Conservation (phyloP, 805 yeast genomes). For the Ogataea pignaliae region DNA sequence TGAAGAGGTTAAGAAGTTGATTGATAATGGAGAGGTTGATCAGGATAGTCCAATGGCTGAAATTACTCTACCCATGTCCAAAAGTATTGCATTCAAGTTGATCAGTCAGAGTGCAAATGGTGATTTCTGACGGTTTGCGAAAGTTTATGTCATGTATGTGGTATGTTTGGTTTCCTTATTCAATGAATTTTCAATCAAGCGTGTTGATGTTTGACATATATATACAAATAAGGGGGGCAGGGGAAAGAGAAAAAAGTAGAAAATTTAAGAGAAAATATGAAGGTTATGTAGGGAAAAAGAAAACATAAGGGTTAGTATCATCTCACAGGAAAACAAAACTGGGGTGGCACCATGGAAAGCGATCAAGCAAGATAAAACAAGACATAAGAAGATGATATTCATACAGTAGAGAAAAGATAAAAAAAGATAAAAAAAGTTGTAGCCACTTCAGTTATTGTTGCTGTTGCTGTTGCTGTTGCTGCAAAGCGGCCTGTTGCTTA, state of each 20-base stretch:
- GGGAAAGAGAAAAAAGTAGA: background rate
- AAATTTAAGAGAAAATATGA: too few relatives aligned
- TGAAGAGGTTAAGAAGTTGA: slow-evolving; percentile 37
- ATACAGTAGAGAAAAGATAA: too few relatives aligned
- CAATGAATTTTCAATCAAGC: too few relatives aligned
- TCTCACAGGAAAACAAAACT: too few relatives aligned
- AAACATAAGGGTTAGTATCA: background rate
- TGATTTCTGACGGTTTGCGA: background rate
- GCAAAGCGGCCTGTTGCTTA: slow-evolving; percentile 29
- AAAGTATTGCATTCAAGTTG: slow-evolving; percentile 40
- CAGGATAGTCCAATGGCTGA: slow-evolving; percentile 30
- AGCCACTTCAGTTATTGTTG: background rate
- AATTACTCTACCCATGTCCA: slow-evolving; percentile 38
- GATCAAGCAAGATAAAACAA: too few relatives aligned
- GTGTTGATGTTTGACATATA: too few relatives aligned
- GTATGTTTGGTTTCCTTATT: too few relatives aligned
- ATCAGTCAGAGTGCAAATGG: slow-evolving; percentile 33
- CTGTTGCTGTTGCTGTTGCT: slow-evolving; percentile 8
- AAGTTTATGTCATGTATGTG: too few relatives aligned
- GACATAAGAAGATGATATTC: too few relatives aligned
- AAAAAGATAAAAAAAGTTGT: too few relatives aligned
- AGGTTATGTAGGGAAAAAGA: background rate
- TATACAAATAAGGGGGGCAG: background rate
- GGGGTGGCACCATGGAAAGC: too few relatives aligned
- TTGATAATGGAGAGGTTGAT: slow-evolving; percentile 9